These are phyloP conservation scores for Pyrenopolyporus hunteri DNA, from an alignment of 495 filamentous ascomycete species.

Conservation along the genomic window DNA sequence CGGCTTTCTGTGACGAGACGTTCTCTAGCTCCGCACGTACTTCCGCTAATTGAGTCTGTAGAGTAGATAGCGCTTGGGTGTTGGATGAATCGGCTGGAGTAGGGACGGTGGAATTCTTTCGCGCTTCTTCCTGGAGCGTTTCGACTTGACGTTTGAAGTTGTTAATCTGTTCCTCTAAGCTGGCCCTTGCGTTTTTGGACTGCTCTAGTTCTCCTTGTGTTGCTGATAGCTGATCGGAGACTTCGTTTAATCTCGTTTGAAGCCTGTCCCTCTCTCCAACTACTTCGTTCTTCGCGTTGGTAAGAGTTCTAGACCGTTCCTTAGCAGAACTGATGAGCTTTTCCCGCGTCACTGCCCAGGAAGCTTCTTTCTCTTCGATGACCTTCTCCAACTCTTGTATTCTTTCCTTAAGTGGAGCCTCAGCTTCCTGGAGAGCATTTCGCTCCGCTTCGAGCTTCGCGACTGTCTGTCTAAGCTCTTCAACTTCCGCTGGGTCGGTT, in stretches of 20 bases:
- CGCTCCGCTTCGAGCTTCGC: constrained; percentile 71
- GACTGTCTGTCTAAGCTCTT: constrained; percentile 74
- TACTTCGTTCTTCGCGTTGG: constrained; percentile 50
- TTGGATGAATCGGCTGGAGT: constrained; percentile 22
- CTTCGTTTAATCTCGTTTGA: constrained; percentile 42
- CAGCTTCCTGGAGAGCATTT: constrained; percentile 65
- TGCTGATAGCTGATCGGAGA: constrained; percentile 42
- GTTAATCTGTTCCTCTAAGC: constrained; percentile 47
- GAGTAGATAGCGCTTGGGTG: constrained; percentile 19
- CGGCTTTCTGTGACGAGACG: constrained; percentile 48
- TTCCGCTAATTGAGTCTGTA: constrained; percentile 42
- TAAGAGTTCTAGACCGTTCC: constrained; percentile 50
- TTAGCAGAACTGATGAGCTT: constrained; percentile 58
- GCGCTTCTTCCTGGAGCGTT: constrained; percentile 43
- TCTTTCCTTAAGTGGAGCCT: constrained; percentile 63
- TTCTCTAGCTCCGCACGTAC: constrained; percentile 49
- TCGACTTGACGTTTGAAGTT: constrained; percentile 45
- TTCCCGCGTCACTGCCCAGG: constrained; percentile 49
- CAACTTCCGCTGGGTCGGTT: constrained; percentile 88
- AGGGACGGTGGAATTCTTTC: constrained; percentile 24
- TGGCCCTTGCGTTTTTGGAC: constrained; percentile 45
- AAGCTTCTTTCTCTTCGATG: constrained; percentile 51
- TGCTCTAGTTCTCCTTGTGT: constrained; percentile 47
- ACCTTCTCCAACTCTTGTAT: constrained; percentile 51
- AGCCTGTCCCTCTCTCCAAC: constrained; percentile 47